A percentile compares a stretch with the other conserved stretches of the same genome.
Conservation (phyloP, 192 early-diverging fungal genomes). For the Paraglomus brasilianum region DNA sequence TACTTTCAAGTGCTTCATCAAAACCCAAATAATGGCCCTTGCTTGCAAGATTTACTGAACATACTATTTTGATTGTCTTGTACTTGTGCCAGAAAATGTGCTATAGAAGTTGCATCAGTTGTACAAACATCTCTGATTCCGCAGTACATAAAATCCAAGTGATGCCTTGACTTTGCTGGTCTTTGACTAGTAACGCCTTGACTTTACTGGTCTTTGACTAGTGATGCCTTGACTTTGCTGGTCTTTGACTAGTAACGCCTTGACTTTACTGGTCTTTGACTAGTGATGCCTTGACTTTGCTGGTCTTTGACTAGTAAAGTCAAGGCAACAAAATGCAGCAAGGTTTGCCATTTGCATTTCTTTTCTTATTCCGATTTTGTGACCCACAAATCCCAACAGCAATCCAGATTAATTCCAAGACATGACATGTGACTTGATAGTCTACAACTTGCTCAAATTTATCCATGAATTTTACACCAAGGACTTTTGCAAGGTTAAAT, state of each 20-base stretch:
- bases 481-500: background rate
- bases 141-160: too few relatives aligned
- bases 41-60: background rate
- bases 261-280: too few relatives aligned
- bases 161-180: too few relatives aligned
- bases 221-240: too few relatives aligned
- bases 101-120: background rate
- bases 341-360: constrained; percentile 8
- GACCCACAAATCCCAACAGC: constrained; percentile 13
- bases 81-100: background rate
- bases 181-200: too few relatives aligned
- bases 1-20: constrained; percentile 15
- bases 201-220: too few relatives aligned
- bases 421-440: constrained; percentile 13
- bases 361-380: constrained; percentile 7
- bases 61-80: background rate
- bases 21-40: background rate
- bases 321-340: constrained; percentile 28
- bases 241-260: too few relatives aligned
- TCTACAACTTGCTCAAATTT: constrained; percentile 11
- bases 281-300: too few relatives aligned
- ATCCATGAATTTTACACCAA: background rate
- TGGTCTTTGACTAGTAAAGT: too few relatives aligned
- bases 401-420: constrained; percentile 15
- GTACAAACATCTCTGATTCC: too few relatives aligned